Percentiles rank a stretch among this genome's conserved stretches.
Conservation (phyloP, 1,284 basidiomycete genomes). For the Cystobasidium sp. region DNA sequence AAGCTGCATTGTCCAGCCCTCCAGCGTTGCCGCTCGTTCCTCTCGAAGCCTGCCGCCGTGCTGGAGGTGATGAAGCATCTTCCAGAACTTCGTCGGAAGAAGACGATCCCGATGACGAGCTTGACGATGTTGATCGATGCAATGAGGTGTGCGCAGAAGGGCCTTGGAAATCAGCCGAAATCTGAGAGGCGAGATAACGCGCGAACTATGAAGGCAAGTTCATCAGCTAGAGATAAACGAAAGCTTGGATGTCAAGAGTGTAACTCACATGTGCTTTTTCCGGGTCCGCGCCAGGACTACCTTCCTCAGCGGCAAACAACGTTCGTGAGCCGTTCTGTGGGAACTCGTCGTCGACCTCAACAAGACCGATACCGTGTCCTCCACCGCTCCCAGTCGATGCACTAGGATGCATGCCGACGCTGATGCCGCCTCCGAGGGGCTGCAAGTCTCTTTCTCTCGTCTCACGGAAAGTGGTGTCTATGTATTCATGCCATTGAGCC, state of each 20-base stretch:
- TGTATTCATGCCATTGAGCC: slow-evolving; percentile 85
- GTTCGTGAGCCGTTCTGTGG: slow-evolving; percentile 40
- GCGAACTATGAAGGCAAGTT: slow-evolving; percentile 64
- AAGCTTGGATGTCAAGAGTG: background rate
- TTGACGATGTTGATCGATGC: slow-evolving; percentile 46
- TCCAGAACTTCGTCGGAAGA: slow-evolving; percentile 38
- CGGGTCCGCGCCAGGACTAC: slow-evolving; percentile 27
- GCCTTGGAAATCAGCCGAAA: slow-evolving; percentile 63
- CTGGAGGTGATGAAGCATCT: slow-evolving; percentile 8
- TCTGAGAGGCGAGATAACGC: slow-evolving; percentile 60
- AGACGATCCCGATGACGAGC: slow-evolving; percentile 32
- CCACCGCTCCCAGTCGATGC: slow-evolving; percentile 55
- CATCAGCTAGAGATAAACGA: background rate
- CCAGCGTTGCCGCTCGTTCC: background rate
- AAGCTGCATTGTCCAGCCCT: slow-evolving; percentile 33
- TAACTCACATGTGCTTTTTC: slow-evolving; percentile 44
- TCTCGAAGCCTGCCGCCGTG: slow-evolving; percentile 18
- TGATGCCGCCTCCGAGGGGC: slow-evolving; percentile 72
- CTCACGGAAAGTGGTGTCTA: slow-evolving; percentile 77
- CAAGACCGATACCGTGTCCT: slow-evolving; percentile 49
- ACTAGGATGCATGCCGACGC: slow-evolving; percentile 59
- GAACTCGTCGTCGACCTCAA: slow-evolving; percentile 54
- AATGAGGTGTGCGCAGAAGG: slow-evolving; percentile 50
- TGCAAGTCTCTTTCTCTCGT: slow-evolving; percentile 80
- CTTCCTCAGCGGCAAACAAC: slow-evolving; percentile 6